Evolutionary conservation across 345 rosid genomes (phyloP).

Genomic region (Noccaea bulbosa): DNA sequence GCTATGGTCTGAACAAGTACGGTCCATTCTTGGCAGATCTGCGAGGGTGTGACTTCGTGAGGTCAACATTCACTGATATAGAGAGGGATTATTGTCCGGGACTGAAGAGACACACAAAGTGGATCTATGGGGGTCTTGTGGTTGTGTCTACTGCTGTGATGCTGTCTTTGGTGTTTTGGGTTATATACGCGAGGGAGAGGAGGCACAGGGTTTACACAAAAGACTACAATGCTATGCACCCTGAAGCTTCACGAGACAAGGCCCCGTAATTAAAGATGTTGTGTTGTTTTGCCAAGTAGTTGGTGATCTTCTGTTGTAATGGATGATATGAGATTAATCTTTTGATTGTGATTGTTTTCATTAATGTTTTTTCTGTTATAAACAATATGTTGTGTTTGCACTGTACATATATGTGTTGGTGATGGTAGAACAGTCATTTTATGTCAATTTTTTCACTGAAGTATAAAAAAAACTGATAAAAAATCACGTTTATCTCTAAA

Average conservation of each 20-base stretch:
- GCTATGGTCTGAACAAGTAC: conserved; percentile 69
- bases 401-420: no score
- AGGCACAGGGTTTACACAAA: conserved; percentile 82
- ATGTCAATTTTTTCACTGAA: no score
- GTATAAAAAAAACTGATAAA: no score
- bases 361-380: not conserved
- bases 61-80: conserved; percentile 71
- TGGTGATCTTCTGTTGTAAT: conserved; percentile 19
- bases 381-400: not conserved
- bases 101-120: conserved; percentile 56
- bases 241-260: conserved; percentile 47
- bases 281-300: conserved; percentile 15
- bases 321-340: conserved; percentile 15
- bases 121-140: conserved; percentile 84
- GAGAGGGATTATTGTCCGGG: conserved; percentile 61
- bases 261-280: conserved; percentile 26
- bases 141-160: conserved; percentile 81
- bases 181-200: conserved; percentile 81
- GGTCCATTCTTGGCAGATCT: conserved; percentile 84
- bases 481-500: not conserved
- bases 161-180: conserved; percentile 93
- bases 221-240: conserved; percentile 43
- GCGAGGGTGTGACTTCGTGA: conserved; percentile 77
- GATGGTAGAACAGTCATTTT: no score
- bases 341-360: conserved; percentile 26